Evolutionary conservation across 1,284 basidiomycete species (phyloP), one percentile per base, ranked within the genome.

Genomic region (Irpex sp.): DNA sequence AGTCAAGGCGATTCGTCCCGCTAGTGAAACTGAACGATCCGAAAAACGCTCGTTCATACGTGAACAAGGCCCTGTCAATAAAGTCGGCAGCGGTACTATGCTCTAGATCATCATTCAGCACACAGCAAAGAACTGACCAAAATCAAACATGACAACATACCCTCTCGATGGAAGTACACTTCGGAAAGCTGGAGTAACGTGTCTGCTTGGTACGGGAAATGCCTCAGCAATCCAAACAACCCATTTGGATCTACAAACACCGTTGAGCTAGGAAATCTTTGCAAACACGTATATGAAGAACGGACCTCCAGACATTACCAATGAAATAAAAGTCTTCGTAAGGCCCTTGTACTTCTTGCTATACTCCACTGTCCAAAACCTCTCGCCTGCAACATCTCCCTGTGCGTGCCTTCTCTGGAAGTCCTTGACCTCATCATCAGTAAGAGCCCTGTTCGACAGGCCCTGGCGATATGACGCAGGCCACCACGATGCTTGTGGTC

Each of bases 351-450:
- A 97, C 64, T 84, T 85, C 65, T 87, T 88, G 67, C 88, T 88
- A 71, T 96, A 96, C 69, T 93, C 91, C 40, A 94, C 88, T 0
- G 91, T 93, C 86, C 89, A 96, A 85, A 93, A 92, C 70, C 84
- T 87, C 73, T 94, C 93, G 6, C 83, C 80, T 3, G 76, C 71
- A 0, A 73, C 19, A 11, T 74, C 69, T 9, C 76, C 75, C 80
- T 83, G 81, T 13, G 73, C 77, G 61, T 82, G 77, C 9, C 81
- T 71, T 7, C 70, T 71, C 15, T 76, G 67, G 68, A 85, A 82
- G 48, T 77, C 76, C 5, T 75, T 67, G 0, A 83, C 69, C 69
- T 94, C 93, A 0, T 83, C 82, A 0, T 82, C 76, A 0, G 79
- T 81, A 60, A 93, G 74, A 21, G 79, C 72, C 6, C 87, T 80